A percentile compares a stretch with the other conserved stretches of the same genome.
Conservation (phyloP, 2,329 filamentous ascomycete species). For the Chrysosporium keratinophilum region DNA sequence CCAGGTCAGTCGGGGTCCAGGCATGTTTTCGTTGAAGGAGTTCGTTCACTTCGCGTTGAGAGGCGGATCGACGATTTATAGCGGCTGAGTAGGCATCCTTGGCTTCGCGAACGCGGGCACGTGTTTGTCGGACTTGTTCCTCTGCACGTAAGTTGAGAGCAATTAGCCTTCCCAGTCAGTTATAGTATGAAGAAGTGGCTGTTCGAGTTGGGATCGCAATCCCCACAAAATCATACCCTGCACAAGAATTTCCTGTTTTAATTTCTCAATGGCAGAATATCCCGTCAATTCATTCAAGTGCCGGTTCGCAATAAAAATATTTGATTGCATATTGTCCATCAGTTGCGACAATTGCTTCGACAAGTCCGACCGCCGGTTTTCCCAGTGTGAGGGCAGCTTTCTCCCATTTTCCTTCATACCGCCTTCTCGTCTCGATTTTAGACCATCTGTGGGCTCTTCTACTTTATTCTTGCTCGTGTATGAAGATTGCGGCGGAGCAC, state of each 20-base stretch:
- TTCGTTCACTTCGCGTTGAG: slow-evolving; percentile 90
- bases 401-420: background rate
- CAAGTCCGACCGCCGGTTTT: slow-evolving; percentile 45
- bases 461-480: background rate
- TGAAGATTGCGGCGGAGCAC: background rate
- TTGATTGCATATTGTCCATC: slow-evolving; percentile 83
- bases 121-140: slow-evolving; percentile 43
- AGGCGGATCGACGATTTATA: slow-evolving; percentile 70
- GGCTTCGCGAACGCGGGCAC: slow-evolving; percentile 56
- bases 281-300: slow-evolving; percentile 90
- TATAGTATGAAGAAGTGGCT: background rate
- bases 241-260: slow-evolving; percentile 66
- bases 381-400: slow-evolving; percentile 43
- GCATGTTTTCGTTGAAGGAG: slow-evolving; percentile 87
- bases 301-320: slow-evolving; percentile 73
- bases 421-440: background rate
- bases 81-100: slow-evolving; percentile 73
- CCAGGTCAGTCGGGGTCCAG: slow-evolving; percentile 77
- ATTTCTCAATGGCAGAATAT: slow-evolving; percentile 78
- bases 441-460: background rate
- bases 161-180: slow-evolving; percentile 1
- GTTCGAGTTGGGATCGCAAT: background rate
- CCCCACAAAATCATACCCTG: slow-evolving; percentile 42
- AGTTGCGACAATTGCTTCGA: slow-evolving; percentile 56
- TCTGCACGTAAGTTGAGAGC: slow-evolving; percentile 32